Percentiles rank a stretch among this genome's conserved stretches.
Evolutionary conservation across 306 rosid species (phyloP).

Genomic region (Dryas octopetala): DNA sequence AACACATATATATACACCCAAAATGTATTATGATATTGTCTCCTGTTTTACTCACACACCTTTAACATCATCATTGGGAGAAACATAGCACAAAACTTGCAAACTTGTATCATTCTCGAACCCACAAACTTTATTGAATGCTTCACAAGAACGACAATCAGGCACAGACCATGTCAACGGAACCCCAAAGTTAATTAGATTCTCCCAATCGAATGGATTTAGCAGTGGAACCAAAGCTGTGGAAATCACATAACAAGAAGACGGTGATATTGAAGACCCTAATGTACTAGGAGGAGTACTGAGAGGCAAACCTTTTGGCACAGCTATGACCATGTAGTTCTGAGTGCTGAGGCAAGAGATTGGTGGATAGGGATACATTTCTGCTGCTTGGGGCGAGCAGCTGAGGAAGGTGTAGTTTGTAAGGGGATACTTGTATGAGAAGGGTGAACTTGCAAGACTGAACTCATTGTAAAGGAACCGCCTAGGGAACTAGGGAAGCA

Average conservation of each 20-base stretch:
- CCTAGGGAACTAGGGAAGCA: constrained; percentile 2
- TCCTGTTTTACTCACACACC: no score
- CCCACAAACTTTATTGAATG: background rate
- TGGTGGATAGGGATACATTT: background rate
- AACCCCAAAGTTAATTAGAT: background rate
- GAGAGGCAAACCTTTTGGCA: background rate
- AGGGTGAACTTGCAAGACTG: constrained; percentile 21
- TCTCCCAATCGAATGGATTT: background rate
- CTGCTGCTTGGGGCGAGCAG: background rate
- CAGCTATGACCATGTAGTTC: background rate
- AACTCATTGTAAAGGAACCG: background rate
- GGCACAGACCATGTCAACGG: background rate
- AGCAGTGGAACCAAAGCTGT: background rate
- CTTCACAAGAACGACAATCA: background rate
- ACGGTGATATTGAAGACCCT: background rate
- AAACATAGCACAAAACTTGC: no score
- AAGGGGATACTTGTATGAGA: constrained; percentile 2
- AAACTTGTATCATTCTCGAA: background rate
- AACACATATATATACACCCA: no score
- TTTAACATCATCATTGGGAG: no score
- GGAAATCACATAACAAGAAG: background rate
- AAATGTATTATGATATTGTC: no score
- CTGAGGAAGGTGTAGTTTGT: background rate
- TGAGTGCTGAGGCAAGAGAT: background rate
- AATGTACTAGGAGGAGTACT: background rate